phyloP scores from a whole-genome alignment of 805 yeast genomes.

The Yamadazyma paraphyllophila region DNA sequence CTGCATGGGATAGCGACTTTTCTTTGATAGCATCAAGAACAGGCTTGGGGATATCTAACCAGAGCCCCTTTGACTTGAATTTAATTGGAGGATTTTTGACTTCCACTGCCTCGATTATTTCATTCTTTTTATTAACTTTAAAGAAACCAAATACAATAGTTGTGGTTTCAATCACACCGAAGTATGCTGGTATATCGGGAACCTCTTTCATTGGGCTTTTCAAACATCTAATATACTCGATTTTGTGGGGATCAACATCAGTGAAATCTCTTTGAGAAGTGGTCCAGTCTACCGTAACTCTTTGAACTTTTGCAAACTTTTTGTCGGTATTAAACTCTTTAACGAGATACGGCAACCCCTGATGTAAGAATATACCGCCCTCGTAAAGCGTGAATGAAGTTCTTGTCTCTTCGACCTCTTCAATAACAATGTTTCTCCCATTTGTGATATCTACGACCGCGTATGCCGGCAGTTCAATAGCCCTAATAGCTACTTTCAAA shows the following conservation, averaged over 20 bases:
- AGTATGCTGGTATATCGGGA: constrained; percentile 58
- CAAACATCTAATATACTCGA: constrained; percentile 61
- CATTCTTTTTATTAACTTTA: constrained; percentile 71
- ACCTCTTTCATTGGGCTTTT: constrained; percentile 20
- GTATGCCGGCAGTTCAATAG: constrained; percentile 74
- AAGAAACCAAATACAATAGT: constrained; percentile 89
- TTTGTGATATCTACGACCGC: constrained; percentile 91
- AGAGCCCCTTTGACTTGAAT: constrained; percentile 73
- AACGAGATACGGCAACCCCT: constrained; percentile 86
- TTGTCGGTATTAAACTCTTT: constrained; percentile 78
- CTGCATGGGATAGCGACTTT: constrained; percentile 71
- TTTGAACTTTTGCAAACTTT: constrained; percentile 76
- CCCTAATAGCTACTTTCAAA: constrained; percentile 71
- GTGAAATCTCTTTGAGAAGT: constrained; percentile 91
- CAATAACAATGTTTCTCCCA: constrained; percentile 73
- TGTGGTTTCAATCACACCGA: constrained; percentile 71
- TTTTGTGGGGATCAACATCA: constrained; percentile 83
- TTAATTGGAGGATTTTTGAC: constrained; percentile 83
- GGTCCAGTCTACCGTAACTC: constrained; percentile 92
- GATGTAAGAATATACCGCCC: constrained; percentile 93
- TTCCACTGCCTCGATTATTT: constrained; percentile 90
- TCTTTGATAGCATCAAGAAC: constrained; percentile 57
- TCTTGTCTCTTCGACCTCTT: constrained; percentile 84
- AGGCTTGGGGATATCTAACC: constrained; percentile 81
- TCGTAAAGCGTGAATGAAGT: constrained; percentile 85